A percentile compares a stretch with the other conserved stretches of the same genome.
Conservation (phyloP, 352 stramenopile species). For the Phytophthora idaei region DNA sequence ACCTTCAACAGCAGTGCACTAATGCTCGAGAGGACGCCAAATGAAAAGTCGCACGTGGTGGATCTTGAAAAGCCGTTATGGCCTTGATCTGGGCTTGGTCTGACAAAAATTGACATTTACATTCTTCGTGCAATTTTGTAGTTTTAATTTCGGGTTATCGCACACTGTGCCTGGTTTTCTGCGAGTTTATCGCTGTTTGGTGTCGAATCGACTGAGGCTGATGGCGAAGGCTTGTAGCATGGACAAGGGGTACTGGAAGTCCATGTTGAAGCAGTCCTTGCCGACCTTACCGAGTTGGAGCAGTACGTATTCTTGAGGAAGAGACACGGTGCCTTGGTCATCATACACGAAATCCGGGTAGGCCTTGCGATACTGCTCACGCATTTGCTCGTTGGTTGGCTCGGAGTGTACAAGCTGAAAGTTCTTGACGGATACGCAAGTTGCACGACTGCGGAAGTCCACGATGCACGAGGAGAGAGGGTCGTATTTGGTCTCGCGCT, state of each 20-base stretch:
- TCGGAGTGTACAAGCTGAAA: slow-evolving; percentile 92
- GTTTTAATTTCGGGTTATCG: not conserved
- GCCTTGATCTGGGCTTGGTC: too few species aligned
- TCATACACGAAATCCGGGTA: slow-evolving; percentile 81
- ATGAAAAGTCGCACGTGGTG: slow-evolving; percentile 54
- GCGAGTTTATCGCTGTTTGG: slow-evolving; percentile 70
- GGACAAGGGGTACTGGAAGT: slow-evolving; percentile 93
- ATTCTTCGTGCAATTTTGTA: not conserved
- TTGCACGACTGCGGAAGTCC: slow-evolving; percentile 92
- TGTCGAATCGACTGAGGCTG: slow-evolving; percentile 92
- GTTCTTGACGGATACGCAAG: slow-evolving; percentile 92
- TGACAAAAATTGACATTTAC: not conserved
- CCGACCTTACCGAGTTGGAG: slow-evolving; percentile 89
- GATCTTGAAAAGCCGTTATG: slow-evolving; percentile 37
- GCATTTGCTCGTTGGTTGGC: slow-evolving; percentile 68
- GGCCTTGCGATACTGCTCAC: slow-evolving; percentile 70
- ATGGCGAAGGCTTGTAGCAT: slow-evolving; percentile 94
- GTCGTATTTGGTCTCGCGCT: slow-evolving; percentile 91
- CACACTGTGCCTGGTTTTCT: not conserved
- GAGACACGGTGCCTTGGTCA: slow-evolving; percentile 83
- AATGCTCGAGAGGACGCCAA: slow-evolving; percentile 8
- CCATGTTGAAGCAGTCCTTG: slow-evolving; percentile 95
- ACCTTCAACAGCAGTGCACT: not conserved
- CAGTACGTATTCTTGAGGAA: slow-evolving; percentile 83
- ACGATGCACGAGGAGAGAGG: slow-evolving; percentile 92